phyloP scores from a whole-genome alignment of 139 green algal species.

The Parachlorella kessleri region DNA sequence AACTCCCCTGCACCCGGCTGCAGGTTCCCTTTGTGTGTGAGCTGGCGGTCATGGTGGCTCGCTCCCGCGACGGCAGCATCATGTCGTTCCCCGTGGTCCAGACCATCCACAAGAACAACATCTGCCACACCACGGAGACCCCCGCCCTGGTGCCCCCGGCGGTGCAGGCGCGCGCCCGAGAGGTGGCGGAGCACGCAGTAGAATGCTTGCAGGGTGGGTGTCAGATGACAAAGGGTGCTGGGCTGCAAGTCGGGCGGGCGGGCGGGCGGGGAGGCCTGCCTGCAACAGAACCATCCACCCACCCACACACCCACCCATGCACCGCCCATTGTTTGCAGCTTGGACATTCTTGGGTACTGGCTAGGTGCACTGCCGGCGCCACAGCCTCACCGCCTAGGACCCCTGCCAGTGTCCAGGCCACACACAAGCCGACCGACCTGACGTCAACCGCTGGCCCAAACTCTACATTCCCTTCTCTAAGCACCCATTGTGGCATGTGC shows the following conservation, averaged over 20 bases:
- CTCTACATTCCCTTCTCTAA: too few species aligned
- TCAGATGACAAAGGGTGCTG: too few species aligned
- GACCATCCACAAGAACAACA: conserved; percentile 94
- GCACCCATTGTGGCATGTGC: too few species aligned
- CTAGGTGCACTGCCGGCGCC: too few species aligned
- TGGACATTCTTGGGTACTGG: too few species aligned
- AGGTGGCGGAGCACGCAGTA: conserved; percentile 71
- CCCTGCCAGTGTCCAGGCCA: too few species aligned
- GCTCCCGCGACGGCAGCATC: conserved; percentile 51
- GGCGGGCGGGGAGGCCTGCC: neutral
- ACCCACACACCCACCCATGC: too few species aligned
- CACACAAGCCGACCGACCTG: too few species aligned
- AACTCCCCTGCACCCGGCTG: conserved; percentile 87
- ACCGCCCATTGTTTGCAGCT: too few species aligned
- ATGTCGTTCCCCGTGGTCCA: conserved; percentile 90
- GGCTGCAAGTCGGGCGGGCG: too few species aligned
- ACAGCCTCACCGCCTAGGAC: too few species aligned
- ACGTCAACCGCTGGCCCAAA: too few species aligned
- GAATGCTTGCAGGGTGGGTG: conserved; percentile 61
- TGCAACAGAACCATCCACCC: neutral
- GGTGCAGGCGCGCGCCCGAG: conserved; percentile 34
- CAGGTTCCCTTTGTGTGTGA: conserved; percentile 91
- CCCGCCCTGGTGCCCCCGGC: conserved; percentile 70
- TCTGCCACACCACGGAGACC: conserved; percentile 90
- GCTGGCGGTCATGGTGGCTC: conserved; percentile 77